These are phyloP conservation scores for Malbranchea zuffiana DNA, from an alignment of 2,329 filamentous ascomycete species.

Conservation along the genomic window DNA sequence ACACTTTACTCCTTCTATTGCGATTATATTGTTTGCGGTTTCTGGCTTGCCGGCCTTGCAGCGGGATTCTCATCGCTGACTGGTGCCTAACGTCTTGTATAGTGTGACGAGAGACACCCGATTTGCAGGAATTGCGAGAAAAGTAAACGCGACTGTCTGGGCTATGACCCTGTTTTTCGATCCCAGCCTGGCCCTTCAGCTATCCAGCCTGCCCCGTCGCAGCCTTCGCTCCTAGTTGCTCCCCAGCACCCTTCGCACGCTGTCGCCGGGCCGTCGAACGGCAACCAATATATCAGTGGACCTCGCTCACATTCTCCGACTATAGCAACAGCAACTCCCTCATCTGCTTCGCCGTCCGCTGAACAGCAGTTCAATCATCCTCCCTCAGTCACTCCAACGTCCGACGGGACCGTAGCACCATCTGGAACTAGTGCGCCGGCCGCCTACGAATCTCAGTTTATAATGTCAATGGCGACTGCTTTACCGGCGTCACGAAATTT, in stretches of 20 bases:
- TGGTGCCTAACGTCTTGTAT: conserved; percentile 21
- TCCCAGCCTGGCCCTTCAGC: conserved; percentile 60
- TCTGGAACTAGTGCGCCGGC: conserved; percentile 6
- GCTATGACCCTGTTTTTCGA: conserved; percentile 60
- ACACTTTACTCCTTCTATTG: neutral
- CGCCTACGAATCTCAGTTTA: conserved; percentile 3
- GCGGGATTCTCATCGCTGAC: conserved; percentile 9
- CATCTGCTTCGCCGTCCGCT: conserved; percentile 3
- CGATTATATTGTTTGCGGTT: neutral
- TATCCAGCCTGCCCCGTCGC: conserved; percentile 50
- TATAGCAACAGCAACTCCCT: conserved; percentile 1
- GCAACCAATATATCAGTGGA: conserved; percentile 1
- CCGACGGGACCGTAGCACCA: neutral
- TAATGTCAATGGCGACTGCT: conserved; percentile 11
- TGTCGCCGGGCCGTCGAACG: conserved; percentile 12
- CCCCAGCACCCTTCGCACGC: conserved; percentile 31
- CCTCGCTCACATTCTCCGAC: conserved; percentile 10
- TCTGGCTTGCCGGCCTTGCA: neutral
- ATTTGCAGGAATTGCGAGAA: conserved; percentile 65
- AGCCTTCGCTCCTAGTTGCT: conserved; percentile 32
- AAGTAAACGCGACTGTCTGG: conserved; percentile 56
- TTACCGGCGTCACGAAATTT: conserved; percentile 10
- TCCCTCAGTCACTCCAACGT: neutral
- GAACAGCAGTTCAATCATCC: conserved; percentile 3
- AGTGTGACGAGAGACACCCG: conserved; percentile 96